Percentiles rank a stretch among this genome's conserved stretches.
phyloP scores from a whole-genome alignment of 495 filamentous ascomycete genomes.

The Apodospora peruviana region DNA sequence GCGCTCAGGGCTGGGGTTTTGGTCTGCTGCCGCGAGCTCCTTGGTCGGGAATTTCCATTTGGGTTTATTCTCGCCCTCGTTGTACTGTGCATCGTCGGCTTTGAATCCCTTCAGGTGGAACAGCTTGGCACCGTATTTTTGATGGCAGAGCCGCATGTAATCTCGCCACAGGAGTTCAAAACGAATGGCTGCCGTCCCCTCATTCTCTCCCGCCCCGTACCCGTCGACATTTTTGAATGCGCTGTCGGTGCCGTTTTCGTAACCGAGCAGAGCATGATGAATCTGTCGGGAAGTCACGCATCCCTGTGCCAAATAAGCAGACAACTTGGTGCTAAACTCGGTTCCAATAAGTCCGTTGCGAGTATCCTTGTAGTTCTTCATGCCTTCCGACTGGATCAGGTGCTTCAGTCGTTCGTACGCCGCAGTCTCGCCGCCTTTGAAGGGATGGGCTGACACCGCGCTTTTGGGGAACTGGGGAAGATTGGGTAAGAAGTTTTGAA shows the following conservation, averaged over 20 bases:
- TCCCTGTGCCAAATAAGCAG: slow-evolving; percentile 62
- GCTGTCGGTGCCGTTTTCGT: slow-evolving; percentile 54
- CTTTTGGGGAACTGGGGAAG: slow-evolving; percentile 39
- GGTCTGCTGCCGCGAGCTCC: slow-evolving; percentile 16
- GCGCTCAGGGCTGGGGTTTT: slow-evolving; percentile 24
- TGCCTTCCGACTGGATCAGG: slow-evolving; percentile 51
- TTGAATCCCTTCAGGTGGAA: slow-evolving; percentile 58
- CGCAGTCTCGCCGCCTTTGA: slow-evolving; percentile 56
- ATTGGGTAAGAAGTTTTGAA: slow-evolving; percentile 30
- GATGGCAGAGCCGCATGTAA: slow-evolving; percentile 65
- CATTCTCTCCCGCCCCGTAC: slow-evolving; percentile 60
- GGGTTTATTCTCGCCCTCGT: slow-evolving; percentile 12
- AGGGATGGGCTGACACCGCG: slow-evolving; percentile 55
- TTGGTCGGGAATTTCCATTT: slow-evolving; percentile 33
- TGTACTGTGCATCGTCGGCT: slow-evolving; percentile 26
- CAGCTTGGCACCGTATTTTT: slow-evolving; percentile 56
- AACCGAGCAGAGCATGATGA: slow-evolving; percentile 53
- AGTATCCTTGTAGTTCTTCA: slow-evolving; percentile 57
- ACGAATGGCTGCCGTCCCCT: slow-evolving; percentile 59
- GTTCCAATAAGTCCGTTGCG: slow-evolving; percentile 61
- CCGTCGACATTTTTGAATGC: slow-evolving; percentile 30
- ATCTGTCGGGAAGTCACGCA: slow-evolving; percentile 62
- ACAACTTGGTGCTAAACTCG: slow-evolving; percentile 67
- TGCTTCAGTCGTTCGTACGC: slow-evolving; percentile 51
- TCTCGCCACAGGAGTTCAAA: slow-evolving; percentile 72